Evolutionary conservation across 192 early-diverging fungal genomes (phyloP), one percentile per base, ranked within the genome.

Genomic region (Umbelopsis isabellina): DNA sequence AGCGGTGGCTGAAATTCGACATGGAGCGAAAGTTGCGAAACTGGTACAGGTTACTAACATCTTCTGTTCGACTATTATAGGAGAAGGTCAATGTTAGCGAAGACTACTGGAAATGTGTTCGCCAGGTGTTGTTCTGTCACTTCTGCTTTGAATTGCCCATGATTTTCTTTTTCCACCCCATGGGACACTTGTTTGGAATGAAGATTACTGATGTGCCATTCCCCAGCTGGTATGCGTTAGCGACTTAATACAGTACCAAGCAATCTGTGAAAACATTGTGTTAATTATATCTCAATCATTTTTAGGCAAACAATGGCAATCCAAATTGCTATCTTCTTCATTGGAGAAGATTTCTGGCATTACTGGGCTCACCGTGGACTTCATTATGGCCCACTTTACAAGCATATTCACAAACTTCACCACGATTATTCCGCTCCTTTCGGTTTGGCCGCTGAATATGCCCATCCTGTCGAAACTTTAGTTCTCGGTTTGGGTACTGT

Each of bases 381-480:
- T 64, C 96, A 98, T 86, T 92, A 89, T 75, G 90, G 91, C 3
- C 85, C 88, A 41, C 80, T 96, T 70, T 98, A 98, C 83, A 93
- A 93, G 71, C 77, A 85, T 68, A 91, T 98, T 68, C 96, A 98
- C 89, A 98, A 98, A 83, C 82, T 91, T 12, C 95, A 98, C 83
- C 96, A 98, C 82, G 88, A 94, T 77, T 96, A 91, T 83, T 84
- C 92, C 21, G 90, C 96, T 46, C 93, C 95, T 45, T 92, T 98
- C 55, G 96, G 94, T 65, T 71, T 79, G 68, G 72, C 92, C 13
- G 93, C 95, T 27, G 93, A 96, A 80, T 97, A 97, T 71, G 95
- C 95, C 23, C 93, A 95, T 72, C 93, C 95, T 12, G 37, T 93
- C 27, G 96, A 97, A 75, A 91, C 89, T 9, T 65, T 95, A 10